phyloP scores from a whole-genome alignment of 2,329 filamentous ascomycete species.

The Albifimbria verrucaria region DNA sequence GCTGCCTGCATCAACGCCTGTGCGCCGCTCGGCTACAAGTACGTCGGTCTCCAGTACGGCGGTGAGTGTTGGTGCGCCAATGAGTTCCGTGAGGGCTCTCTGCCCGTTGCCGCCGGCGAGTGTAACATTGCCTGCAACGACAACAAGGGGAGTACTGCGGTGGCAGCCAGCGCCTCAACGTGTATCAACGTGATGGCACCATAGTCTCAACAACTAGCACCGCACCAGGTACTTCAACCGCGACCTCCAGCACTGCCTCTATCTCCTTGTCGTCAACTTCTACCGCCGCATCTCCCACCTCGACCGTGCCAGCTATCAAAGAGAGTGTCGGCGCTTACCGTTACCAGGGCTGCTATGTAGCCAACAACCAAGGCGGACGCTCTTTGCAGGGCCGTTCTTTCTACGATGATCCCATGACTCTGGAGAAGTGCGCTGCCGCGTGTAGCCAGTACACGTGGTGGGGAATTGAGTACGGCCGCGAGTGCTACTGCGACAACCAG shows the following conservation, averaged over 20 bases:
- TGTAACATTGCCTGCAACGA: background rate
- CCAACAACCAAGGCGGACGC: background rate
- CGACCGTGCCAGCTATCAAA: background rate
- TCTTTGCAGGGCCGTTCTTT: background rate
- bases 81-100: background rate
- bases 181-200: background rate
- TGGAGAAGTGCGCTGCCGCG: constrained; percentile 1
- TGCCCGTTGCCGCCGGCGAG: background rate
- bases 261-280: background rate
- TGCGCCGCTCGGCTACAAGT: constrained; percentile 2
- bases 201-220: background rate
- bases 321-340: background rate
- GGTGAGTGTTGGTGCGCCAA: constrained; percentile 2
- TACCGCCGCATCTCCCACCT: background rate
- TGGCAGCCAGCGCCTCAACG: constrained; percentile 3
- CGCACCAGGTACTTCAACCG: background rate
- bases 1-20: constrained; percentile 2
- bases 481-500: constrained; percentile 36
- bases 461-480: constrained; percentile 26
- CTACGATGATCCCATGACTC: constrained; percentile 2
- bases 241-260: background rate
- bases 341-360: constrained; percentile 1
- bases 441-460: background rate
- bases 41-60: background rate
- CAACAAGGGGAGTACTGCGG: constrained; percentile 2